Base-by-base conservation (phyloP, 225 moss, liverwort and hornwort species). In the Rhytidiadelphus loreus region DNA sequence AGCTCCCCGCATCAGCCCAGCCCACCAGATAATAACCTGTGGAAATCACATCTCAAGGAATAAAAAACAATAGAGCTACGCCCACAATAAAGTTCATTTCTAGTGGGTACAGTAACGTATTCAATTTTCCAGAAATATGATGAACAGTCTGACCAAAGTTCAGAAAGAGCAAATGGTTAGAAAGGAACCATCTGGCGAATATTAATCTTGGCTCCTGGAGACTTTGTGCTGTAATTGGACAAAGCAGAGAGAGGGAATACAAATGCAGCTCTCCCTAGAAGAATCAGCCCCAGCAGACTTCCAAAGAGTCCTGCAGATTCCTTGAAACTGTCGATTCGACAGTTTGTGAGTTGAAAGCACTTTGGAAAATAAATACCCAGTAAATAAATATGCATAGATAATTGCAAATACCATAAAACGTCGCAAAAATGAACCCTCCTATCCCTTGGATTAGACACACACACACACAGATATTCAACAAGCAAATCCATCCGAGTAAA, bases 1-100 rank as follows among this genome's bases (percentile, higher is more conserved):
- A 43, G 97, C 96, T 68, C 97, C 97, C n/a, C 97, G 90, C 97
- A 98, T 98, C 85, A 98, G 86, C 71, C 97, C 97, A 75, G 97
- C 97, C 96, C 96, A 98, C 96, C 96, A 98, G 58, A 98, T 96
- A 81, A 96, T 95, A 59, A 95, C 46, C 94, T 94, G 88, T 75
- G 46, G 46, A 63, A 77, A 76, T 43, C 58, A 79, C 37, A 74
- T 29, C 50, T 74, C 52, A 75, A 44, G 81, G 52, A 84, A 55
- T 52, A 8, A 68, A n/a, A 37, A 55, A 57, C n/a, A 82, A 44
- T 53, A 84, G 74, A 80, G 53, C 52, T 58, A 62, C 30, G 29
- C 28, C 57, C 81, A 71, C 18, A 86, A 72, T 55, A 11, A 39
- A 83, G 12, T 57, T 24, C 6, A 56, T 32, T 41, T 62, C 46